Base-by-base conservation (phyloP, 768 basidiomycete species). In the Boletus insuetus region DNA sequence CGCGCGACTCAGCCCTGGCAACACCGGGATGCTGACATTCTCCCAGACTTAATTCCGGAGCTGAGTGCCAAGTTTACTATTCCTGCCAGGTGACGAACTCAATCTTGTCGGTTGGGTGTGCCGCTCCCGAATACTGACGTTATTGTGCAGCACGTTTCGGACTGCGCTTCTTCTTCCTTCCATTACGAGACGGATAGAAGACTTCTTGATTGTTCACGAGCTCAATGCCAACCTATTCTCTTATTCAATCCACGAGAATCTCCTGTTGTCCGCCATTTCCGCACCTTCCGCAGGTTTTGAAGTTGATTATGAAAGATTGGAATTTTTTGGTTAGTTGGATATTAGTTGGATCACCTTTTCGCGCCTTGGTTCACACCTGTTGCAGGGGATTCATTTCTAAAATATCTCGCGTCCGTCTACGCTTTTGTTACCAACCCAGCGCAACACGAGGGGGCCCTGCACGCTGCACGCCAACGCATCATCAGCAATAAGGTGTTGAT, bases 301-400 rank as follows among this genome's bases (percentile, higher is more conserved):
- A 59, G 78, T 79, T 55, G 81, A 94, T 72, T 94, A 94, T 69
- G 90, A 95, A 71, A 83, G 92, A 35, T 73, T 93, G 44, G 93
- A 94, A 68, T 76, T 93, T 47, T 78, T 94, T 16, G 92, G 91
- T 91, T 62, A 54, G 91, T 91, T 62, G 55, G 75, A 51, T 41
- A 58, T 56, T 39, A 41, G 26, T 53, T 41, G 44, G 26, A 49
- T 52, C 32, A 50, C 38, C 47, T 22, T 56, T 42, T 29, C 60
- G 85, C 22, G 14, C 24, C 37, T 44, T 51, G 37, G n/a, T 40
- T 61, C 31, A 66, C 49, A 48, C 42, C 39, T 51, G 29, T 54
- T 56, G 4, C 50, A 69, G 91, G 92, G 31, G 93, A 94, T 70
- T 82, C 90, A 22, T 90, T 89, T 67, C 74, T 95, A 58, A 95